A percentile compares a stretch with the other conserved stretches of the same genome.
phyloP scores from a whole-genome alignment of 2,329 filamentous ascomycete species.

The Coleophoma crateriformis region DNA sequence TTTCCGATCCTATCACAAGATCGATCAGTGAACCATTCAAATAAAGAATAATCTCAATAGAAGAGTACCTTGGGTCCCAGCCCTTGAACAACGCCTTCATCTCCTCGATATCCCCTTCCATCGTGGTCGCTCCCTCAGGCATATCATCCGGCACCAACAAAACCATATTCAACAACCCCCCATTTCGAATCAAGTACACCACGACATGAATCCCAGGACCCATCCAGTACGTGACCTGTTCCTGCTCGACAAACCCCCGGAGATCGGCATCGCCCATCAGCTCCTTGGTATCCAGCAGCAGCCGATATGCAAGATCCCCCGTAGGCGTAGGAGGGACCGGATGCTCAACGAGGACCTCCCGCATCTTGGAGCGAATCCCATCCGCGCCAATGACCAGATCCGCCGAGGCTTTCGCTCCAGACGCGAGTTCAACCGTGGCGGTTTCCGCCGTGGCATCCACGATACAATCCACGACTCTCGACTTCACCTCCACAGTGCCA shows the following conservation, averaged over 20 bases:
- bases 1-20: constrained; percentile 35
- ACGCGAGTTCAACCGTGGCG: constrained; percentile 14
- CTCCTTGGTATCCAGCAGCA: constrained; percentile 33
- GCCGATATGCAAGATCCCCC: constrained; percentile 34
- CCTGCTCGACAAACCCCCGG: constrained; percentile 26
- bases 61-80: constrained; percentile 29
- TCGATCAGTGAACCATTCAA: neutral
- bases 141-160: constrained; percentile 30
- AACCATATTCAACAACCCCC: constrained; percentile 35
- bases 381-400: constrained; percentile 32
- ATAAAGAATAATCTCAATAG: neutral
- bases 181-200: constrained; percentile 31
- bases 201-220: constrained; percentile 38
- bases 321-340: constrained; percentile 39
- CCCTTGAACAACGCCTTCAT: constrained; percentile 31
- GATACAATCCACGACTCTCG: constrained; percentile 25
- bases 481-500: constrained; percentile 29
- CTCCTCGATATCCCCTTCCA: constrained; percentile 31
- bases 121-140: constrained; percentile 26
- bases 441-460: constrained; percentile 14
- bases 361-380: constrained; percentile 30
- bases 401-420: constrained; percentile 20
- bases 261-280: constrained; percentile 32
- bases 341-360: constrained; percentile 31
- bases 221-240: constrained; percentile 38